Percentiles rank a stretch among this genome's conserved stretches.
Conservation (phyloP, 2,329 filamentous ascomycete genomes). For the Verticillium tricorpus region DNA sequence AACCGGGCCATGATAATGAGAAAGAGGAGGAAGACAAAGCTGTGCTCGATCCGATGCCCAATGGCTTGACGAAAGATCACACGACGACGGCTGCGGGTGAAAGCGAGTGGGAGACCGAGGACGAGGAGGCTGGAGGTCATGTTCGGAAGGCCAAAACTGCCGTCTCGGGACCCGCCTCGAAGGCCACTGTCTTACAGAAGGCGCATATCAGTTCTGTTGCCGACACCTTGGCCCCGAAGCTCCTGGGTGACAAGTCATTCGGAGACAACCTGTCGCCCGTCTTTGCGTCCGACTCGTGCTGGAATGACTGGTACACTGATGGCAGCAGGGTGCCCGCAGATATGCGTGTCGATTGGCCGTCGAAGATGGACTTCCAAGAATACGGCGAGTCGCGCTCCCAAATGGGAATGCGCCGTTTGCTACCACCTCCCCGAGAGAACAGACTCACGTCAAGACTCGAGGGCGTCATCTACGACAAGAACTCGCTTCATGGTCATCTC, state of each 20-base stretch:
- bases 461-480: neutral
- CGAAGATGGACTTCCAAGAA: slow-evolving; percentile 29
- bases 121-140: neutral
- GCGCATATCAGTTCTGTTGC: neutral
- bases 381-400: slow-evolving; percentile 16
- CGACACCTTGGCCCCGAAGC: neutral
- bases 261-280: slow-evolving; percentile 25
- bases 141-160: neutral
- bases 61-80: no score
- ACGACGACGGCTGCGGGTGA: neutral
- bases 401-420: neutral
- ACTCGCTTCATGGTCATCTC: neutral
- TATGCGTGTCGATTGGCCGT: slow-evolving; percentile 25
- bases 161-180: neutral
- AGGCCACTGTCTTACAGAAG: neutral
- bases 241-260: slow-evolving; percentile 18
- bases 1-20: neutral
- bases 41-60: neutral
- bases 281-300: slow-evolving; percentile 27
- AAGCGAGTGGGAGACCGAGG: neutral
- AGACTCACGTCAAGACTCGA: neutral
- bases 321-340: slow-evolving; percentile 5
- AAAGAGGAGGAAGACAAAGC: neutral
- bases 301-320: slow-evolving; percentile 18
- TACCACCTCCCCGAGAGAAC: neutral